Conservation (phyloP, 495 filamentous ascomycete species). For the Aspergillus baeticus region DNA sequence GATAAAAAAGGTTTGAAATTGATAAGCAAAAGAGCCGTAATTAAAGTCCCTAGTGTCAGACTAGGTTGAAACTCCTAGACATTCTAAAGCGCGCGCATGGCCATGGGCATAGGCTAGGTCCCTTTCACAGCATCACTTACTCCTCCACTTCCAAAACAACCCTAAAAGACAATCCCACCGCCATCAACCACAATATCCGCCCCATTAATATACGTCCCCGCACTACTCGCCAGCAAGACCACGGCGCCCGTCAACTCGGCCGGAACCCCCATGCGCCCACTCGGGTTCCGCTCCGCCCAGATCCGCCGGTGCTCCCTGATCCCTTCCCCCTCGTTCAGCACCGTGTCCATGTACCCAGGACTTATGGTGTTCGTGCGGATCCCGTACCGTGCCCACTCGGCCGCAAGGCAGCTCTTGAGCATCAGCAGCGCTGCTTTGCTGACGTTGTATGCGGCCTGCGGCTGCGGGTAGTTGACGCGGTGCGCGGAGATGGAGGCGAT, state of each 20-base stretch:
- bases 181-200: slow-evolving; percentile 60
- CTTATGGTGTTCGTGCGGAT: slow-evolving; percentile 67
- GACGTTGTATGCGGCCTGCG: slow-evolving; percentile 43
- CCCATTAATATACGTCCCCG: slow-evolving; percentile 69
- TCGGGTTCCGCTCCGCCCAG: slow-evolving; percentile 63
- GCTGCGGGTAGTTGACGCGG: slow-evolving; percentile 48
- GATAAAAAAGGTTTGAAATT: no score
- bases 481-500: slow-evolving; percentile 67
- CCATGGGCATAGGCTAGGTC: no score
- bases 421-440: slow-evolving; percentile 40
- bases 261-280: slow-evolving; percentile 66
- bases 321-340: slow-evolving; percentile 65
- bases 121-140: no score
- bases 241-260: slow-evolving; percentile 67
- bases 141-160: no score
- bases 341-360: slow-evolving; percentile 77
- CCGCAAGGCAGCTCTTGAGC: slow-evolving; percentile 34
- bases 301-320: slow-evolving; percentile 51
- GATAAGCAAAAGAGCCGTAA: no score
- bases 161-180: not conserved
- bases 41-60: no score
- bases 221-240: slow-evolving; percentile 57
- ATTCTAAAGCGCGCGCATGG: no score
- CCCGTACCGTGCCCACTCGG: slow-evolving; percentile 50
- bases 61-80: no score